Evolutionary conservation across 306 rosid genomes (phyloP).

Genomic region (Dicorynia guianensis): DNA sequence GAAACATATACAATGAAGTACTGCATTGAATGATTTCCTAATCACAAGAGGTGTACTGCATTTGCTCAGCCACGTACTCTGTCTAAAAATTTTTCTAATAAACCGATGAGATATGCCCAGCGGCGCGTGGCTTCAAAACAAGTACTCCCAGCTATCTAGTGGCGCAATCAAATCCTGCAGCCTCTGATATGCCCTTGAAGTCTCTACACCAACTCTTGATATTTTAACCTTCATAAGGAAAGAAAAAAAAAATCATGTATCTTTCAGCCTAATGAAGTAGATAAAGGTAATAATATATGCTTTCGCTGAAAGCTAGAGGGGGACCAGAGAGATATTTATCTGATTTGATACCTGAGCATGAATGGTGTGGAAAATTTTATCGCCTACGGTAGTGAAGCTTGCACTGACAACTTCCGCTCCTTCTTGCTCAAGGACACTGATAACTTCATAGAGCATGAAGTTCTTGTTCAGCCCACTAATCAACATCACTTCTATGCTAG

Average conservation of each 20-base stretch:
- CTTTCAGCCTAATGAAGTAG: too few species aligned
- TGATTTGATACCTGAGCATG: constrained; percentile 65
- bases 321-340: too few species aligned
- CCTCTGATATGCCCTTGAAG: constrained; percentile 59
- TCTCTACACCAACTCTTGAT: constrained; percentile 73
- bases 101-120: too few species aligned
- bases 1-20: too few species aligned
- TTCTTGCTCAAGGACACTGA: constrained; percentile 68
- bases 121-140: too few species aligned
- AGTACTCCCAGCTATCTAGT: constrained; percentile 33
- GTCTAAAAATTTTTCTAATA: too few species aligned
- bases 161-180: constrained; percentile 56
- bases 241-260: too few species aligned
- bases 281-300: too few species aligned
- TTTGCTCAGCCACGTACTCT: too few species aligned
- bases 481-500: constrained; percentile 59
- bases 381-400: constrained; percentile 49
- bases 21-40: too few species aligned
- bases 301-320: too few species aligned
- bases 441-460: constrained; percentile 63
- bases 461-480: constrained; percentile 58
- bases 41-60: too few species aligned
- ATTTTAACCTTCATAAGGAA: constrained; percentile 49
- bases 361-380: constrained; percentile 58
- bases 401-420: constrained; percentile 76